A percentile compares a stretch with the other conserved stretches of the same genome.
Conservation (phyloP, 2,329 filamentous ascomycete species). For the Cercospora nicotianae region DNA sequence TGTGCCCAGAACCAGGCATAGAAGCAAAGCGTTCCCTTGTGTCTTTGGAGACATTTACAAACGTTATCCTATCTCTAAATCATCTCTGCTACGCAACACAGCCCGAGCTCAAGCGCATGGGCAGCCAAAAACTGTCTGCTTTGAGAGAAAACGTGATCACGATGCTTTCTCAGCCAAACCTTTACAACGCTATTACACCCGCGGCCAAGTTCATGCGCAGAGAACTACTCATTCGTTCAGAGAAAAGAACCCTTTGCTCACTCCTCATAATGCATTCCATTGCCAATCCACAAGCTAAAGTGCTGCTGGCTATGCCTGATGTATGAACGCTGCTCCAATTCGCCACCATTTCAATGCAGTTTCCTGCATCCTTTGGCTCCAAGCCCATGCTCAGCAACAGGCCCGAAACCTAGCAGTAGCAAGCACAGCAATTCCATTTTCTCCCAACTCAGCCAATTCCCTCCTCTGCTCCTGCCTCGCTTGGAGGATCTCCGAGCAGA, state of each 20-base stretch:
- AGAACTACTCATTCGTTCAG: background rate
- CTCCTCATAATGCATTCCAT: background rate
- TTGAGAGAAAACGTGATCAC: background rate
- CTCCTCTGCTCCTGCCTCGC: conserved; percentile 5
- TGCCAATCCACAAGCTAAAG: background rate
- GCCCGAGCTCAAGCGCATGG: background rate
- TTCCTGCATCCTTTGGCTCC: background rate
- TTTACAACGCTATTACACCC: too few relatives aligned
- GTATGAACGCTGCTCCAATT: background rate
- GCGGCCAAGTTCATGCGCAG: background rate
- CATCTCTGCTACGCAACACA: background rate
- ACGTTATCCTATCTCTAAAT: background rate
- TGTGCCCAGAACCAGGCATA: background rate
- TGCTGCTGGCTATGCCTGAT: background rate
- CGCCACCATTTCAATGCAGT: background rate
- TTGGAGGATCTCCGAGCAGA: conserved; percentile 3
- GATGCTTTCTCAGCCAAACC: background rate
- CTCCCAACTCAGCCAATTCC: conserved; percentile 3
- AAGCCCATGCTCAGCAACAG: background rate
- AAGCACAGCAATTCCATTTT: conserved; percentile 3
- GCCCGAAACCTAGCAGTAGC: conserved; percentile 5
- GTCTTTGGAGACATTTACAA: background rate
- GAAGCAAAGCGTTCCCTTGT: background rate
- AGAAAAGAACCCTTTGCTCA: background rate
- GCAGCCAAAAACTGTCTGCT: background rate